Evolutionary conservation across 805 yeast species (phyloP).

Genomic region (Metschnikowia reukaufii): DNA sequence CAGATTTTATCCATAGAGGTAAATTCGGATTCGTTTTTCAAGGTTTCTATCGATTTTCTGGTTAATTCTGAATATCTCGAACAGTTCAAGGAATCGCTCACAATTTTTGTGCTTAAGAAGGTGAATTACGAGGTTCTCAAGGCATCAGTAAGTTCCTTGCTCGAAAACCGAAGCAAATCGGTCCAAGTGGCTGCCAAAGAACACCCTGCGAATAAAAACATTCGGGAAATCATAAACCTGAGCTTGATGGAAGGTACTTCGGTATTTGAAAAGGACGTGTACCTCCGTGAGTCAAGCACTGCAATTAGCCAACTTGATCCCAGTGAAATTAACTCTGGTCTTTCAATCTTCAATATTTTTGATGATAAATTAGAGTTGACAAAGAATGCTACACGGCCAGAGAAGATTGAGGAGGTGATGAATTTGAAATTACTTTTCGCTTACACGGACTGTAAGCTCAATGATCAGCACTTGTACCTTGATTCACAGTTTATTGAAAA

Average conservation of each 20-base stretch:
- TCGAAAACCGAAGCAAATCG: constrained; percentile 36
- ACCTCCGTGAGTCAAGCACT: constrained; percentile 27
- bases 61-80: constrained; percentile 43
- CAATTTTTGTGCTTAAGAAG: constrained; percentile 52
- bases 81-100: constrained; percentile 43
- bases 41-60: constrained; percentile 47
- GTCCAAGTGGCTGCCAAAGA: constrained; percentile 26
- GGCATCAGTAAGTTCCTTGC: constrained; percentile 31
- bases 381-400: constrained; percentile 42
- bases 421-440: constrained; percentile 61
- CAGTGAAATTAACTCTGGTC: constrained; percentile 28
- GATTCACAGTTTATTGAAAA: constrained; percentile 52
- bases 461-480: constrained; percentile 44
- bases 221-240: constrained; percentile 25
- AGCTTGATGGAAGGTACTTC: constrained; percentile 25
- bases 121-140: constrained; percentile 40
- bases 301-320: constrained; percentile 18
- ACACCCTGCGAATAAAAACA: constrained; percentile 26
- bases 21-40: constrained; percentile 50
- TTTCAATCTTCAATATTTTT: constrained; percentile 45
- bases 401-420: constrained; percentile 56
- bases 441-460: constrained; percentile 48
- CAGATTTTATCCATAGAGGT: constrained; percentile 50
- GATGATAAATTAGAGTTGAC: constrained; percentile 58
- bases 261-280: constrained; percentile 31